Percentiles rank a stretch among this genome's conserved stretches.
These are phyloP conservation scores for Scedosporium boydii DNA, from an alignment of 2,329 filamentous ascomycete genomes.

Conservation along the genomic window DNA sequence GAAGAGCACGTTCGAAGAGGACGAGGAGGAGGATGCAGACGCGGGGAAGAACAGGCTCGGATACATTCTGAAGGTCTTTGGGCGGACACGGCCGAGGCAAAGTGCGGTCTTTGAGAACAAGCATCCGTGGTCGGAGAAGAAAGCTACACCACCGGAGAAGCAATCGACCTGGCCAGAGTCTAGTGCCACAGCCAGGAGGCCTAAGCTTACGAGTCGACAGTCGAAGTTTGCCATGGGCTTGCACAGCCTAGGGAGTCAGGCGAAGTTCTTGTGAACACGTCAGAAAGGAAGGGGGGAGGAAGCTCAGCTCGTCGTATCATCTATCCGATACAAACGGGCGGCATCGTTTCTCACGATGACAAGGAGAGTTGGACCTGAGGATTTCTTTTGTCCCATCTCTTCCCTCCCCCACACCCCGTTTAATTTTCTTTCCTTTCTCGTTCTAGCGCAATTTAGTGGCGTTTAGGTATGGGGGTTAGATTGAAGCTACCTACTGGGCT, in stretches of 20 bases:
- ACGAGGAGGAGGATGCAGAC: background rate
- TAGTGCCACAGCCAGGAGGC: background rate
- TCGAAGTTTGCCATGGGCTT: background rate
- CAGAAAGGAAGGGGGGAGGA: background rate
- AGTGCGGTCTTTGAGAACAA: background rate
- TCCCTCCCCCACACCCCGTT: background rate
- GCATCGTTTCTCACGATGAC: background rate
- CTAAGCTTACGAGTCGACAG: background rate
- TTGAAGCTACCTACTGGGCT: too few relatives aligned
- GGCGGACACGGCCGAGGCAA: background rate
- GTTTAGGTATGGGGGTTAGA: too few relatives aligned
- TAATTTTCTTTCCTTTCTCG: background rate
- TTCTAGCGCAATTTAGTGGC: background rate
- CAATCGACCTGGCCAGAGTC: background rate
- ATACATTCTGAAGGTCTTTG: background rate
- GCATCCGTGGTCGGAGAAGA: background rate
- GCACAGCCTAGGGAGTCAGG: conserved; percentile 10
- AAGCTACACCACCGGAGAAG: background rate
- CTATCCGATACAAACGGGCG: conserved; percentile 2
- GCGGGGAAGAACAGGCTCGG: background rate
- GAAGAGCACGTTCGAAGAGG: background rate
- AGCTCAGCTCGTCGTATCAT: background rate
- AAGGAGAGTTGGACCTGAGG: background rate
- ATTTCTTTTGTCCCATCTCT: background rate
- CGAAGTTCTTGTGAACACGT: conserved; percentile 5